Percentiles rank a stretch among this genome's conserved stretches.
Conservation (phyloP, 2,329 filamentous ascomycete species). For the Plenodomus tracheiphilus region DNA sequence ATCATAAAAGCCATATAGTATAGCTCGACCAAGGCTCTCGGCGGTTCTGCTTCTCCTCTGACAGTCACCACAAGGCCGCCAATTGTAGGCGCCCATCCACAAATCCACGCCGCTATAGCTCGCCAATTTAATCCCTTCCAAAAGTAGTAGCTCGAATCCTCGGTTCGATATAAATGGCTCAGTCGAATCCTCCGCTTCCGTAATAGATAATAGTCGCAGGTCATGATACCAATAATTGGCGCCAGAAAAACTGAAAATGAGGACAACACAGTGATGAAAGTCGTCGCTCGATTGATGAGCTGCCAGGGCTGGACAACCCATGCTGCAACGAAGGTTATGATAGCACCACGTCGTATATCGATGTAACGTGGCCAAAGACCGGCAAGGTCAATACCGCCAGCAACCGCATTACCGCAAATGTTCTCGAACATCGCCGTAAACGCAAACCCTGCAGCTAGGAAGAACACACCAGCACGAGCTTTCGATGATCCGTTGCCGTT, state of each 20-base stretch:
- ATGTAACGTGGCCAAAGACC: slow-evolving; percentile 41
- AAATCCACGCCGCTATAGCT: slow-evolving; percentile 49
- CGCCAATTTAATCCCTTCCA: slow-evolving; percentile 51
- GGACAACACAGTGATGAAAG: slow-evolving; percentile 45
- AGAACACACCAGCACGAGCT: slow-evolving; percentile 42
- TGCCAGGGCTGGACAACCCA: slow-evolving; percentile 46
- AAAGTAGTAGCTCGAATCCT: slow-evolving; percentile 49
- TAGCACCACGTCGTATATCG: slow-evolving; percentile 41
- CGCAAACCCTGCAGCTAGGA: slow-evolving; percentile 41
- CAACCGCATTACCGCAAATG: slow-evolving; percentile 40
- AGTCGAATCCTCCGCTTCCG: slow-evolving; percentile 40
- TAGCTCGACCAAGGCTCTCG: slow-evolving; percentile 47
- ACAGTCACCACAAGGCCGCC: slow-evolving; percentile 47
- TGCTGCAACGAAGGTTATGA: slow-evolving; percentile 40
- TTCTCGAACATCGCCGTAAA: slow-evolving; percentile 49
- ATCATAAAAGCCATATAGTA: slow-evolving; percentile 55
- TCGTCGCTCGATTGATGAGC: slow-evolving; percentile 42
- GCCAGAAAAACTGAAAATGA: slow-evolving; percentile 50
- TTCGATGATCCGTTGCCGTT: slow-evolving; percentile 47
- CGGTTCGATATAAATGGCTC: slow-evolving; percentile 42
- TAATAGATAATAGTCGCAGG: slow-evolving; percentile 45
- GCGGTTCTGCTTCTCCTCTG: slow-evolving; percentile 36
- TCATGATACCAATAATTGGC: slow-evolving; percentile 47
- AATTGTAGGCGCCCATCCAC: slow-evolving; percentile 51
- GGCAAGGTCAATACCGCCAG: slow-evolving; percentile 43